phyloP scores from a whole-genome alignment of 345 rosid genomes.

The Eucalyptus albens region DNA sequence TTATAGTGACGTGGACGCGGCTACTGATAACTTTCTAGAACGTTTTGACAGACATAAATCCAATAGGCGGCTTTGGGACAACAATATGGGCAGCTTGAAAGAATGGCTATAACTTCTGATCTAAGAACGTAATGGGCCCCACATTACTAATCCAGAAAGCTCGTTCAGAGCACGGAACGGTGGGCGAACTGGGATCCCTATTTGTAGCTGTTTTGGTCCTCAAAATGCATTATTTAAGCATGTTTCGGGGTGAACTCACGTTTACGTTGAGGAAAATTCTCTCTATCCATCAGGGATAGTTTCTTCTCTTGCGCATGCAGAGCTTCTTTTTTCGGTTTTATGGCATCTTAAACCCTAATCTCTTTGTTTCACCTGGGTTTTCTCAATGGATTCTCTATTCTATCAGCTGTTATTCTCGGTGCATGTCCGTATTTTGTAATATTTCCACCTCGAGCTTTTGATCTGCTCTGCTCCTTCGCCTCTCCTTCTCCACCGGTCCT shows the following conservation, averaged over 20 bases:
- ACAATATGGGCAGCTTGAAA: not conserved
- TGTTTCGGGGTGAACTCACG: not conserved
- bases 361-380: no score
- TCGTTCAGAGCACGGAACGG: not conserved
- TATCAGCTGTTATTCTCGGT: no score
- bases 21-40: not conserved
- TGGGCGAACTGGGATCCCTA: not conserved
- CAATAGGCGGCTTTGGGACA: not conserved
- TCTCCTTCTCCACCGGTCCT: no score
- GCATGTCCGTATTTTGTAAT: no score
- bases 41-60: not conserved
- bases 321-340: no score
- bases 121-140: not conserved
- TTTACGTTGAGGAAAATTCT: no score
- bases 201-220: not conserved
- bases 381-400: no score
- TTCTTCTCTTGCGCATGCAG: no score
- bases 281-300: no score
- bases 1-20: not conserved
- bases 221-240: not conserved
- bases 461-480: no score
- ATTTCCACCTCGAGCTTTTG: no score
- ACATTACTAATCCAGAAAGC: not conserved
- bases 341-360: no score
- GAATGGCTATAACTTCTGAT: not conserved